phyloP scores from a whole-genome alignment of 2,329 filamentous ascomycete species.

The Madurella mycetomatis region DNA sequence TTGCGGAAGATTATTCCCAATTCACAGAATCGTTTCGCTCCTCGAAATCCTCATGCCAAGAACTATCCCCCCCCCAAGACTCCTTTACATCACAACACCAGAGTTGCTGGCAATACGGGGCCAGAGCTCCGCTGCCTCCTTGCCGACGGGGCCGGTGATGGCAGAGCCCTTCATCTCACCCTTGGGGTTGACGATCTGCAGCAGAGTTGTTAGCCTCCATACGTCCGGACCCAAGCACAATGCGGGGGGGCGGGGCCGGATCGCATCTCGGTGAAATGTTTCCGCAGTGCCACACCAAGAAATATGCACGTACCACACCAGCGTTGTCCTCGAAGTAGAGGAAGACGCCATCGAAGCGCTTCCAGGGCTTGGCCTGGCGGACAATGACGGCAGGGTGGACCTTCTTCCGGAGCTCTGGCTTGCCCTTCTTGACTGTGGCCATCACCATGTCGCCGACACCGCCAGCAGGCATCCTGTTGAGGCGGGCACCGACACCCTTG shows the following conservation, averaged over 20 bases:
- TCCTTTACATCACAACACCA: slow-evolving; percentile 97
- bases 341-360: slow-evolving; percentile 96
- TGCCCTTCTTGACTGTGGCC: slow-evolving; percentile 99
- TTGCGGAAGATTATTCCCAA: slow-evolving; percentile 23
- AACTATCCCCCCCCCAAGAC: slow-evolving; percentile 25
- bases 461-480: slow-evolving; percentile 94
- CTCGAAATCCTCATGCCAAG: slow-evolving; percentile 25
- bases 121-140: slow-evolving; percentile 99
- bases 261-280: neutral
- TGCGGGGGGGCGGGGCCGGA: neutral
- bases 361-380: slow-evolving; percentile 98
- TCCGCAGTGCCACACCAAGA: neutral
- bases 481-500: slow-evolving; percentile 95
- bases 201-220: slow-evolving; percentile 33
- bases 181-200: slow-evolving; percentile 98
- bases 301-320: slow-evolving; percentile 73
- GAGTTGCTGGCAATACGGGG: slow-evolving; percentile 99
- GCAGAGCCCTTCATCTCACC: slow-evolving; percentile 99
- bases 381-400: slow-evolving; percentile 99
- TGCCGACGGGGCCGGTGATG: slow-evolving; percentile 98
- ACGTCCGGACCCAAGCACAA: neutral
- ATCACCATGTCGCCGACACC: slow-evolving; percentile 99
- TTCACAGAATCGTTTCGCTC: slow-evolving; percentile 26
- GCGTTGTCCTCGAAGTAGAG: slow-evolving; percentile 99
- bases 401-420: slow-evolving; percentile 99